These are phyloP conservation scores for Chrysopogon serrulatus DNA, from an alignment of 176 grass and related monocot genomes.

Conservation along the genomic window DNA sequence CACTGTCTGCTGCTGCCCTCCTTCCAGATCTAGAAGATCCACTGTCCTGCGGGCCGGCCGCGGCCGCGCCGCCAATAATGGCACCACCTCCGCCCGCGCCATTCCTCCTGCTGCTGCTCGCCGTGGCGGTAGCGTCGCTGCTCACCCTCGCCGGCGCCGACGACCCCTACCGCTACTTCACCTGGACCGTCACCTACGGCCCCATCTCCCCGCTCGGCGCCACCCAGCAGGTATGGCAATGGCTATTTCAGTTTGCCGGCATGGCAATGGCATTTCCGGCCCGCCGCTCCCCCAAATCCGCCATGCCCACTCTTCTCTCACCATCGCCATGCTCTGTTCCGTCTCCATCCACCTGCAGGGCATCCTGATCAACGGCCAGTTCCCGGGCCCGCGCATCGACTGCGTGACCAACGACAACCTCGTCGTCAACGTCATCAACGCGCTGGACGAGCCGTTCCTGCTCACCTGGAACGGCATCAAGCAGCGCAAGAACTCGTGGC, in stretches of 20 bases:
- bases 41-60: no score
- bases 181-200: conserved; percentile 78
- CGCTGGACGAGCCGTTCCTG: conserved; percentile 86
- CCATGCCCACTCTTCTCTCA: background rate
- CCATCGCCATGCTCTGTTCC: no score
- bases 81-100: background rate
- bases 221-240: conserved; percentile 67
- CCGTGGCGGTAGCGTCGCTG: background rate
- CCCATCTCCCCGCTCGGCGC: conserved; percentile 64
- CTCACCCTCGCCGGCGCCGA: conserved; percentile 57
- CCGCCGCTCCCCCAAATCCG: background rate
- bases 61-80: background rate
- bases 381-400: conserved; percentile 78
- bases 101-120: background rate
- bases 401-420: conserved; percentile 97
- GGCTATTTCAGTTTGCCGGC: no score
- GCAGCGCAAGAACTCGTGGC: conserved; percentile 97
- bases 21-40: conserved; percentile 14
- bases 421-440: conserved; percentile 65
- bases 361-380: conserved; percentile 91
- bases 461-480: conserved; percentile 93
- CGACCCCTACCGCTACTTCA: conserved; percentile 86
- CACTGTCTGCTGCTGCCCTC: no score
- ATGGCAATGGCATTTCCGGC: no score
- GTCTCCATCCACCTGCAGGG: no score